phyloP scores from a whole-genome alignment of 768 basidiomycete species.

The Lentinus tigrinus region DNA sequence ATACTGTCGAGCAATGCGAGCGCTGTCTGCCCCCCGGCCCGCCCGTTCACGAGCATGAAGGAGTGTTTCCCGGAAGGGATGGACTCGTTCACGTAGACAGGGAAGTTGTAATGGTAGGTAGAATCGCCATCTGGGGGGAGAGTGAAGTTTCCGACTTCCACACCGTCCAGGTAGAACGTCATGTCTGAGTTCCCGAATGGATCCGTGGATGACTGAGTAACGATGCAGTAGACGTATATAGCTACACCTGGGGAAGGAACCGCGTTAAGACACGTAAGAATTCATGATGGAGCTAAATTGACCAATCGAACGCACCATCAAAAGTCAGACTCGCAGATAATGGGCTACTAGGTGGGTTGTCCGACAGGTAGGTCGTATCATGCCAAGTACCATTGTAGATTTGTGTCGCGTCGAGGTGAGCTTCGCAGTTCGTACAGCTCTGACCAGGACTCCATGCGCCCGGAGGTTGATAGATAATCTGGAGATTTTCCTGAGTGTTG shows the following conservation, averaged over 20 bases:
- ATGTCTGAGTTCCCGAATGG: constrained; percentile 34
- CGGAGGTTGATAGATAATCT: constrained; percentile 32
- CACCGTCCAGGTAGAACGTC: constrained; percentile 36
- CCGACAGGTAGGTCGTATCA: constrained; percentile 14
- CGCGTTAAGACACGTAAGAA: neutral
- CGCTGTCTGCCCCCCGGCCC: constrained; percentile 27
- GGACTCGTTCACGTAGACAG: constrained; percentile 31
- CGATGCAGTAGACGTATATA: constrained; percentile 40
- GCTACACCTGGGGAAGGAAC: constrained; percentile 37
- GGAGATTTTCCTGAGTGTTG: constrained; percentile 28
- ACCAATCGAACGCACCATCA: constrained; percentile 30
- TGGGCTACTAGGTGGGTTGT: constrained; percentile 11
- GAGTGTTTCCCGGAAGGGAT: constrained; percentile 26
- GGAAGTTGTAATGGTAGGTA: constrained; percentile 32
- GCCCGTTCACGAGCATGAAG: constrained; percentile 34
- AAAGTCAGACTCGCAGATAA: constrained; percentile 32
- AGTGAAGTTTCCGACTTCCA: constrained; percentile 29
- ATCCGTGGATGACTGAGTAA: constrained; percentile 24
- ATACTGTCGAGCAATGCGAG: constrained; percentile 37
- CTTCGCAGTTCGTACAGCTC: constrained; percentile 28
- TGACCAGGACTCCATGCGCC: constrained; percentile 31
- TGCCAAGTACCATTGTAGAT: constrained; percentile 35
- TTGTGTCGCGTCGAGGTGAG: constrained; percentile 20
- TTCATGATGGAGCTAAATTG: neutral
- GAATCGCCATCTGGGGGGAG: constrained; percentile 16